Evolutionary conservation across 306 rosid genomes (phyloP).

Genomic region (Prunus kanzakura): DNA sequence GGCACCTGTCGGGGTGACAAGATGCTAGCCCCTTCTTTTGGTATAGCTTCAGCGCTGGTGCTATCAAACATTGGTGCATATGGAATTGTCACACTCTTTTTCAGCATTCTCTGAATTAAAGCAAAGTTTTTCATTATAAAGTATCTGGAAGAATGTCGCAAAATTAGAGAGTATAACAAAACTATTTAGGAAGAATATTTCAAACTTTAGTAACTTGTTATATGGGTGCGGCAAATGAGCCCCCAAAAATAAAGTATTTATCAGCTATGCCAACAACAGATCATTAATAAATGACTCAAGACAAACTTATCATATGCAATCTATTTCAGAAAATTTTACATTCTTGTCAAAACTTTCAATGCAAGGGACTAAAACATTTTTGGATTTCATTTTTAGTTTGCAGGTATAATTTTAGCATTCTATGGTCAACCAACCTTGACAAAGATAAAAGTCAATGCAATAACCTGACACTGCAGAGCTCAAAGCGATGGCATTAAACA

Average conservation of each 20-base stretch:
- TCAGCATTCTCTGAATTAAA: slow-evolving; percentile 50
- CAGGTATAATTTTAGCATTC: not conserved
- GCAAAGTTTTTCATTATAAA: not conserved
- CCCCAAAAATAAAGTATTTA: not conserved
- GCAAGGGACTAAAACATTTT: not conserved
- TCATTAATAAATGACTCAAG: not conserved
- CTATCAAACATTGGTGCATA: slow-evolving; percentile 71
- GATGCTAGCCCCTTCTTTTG: slow-evolving; percentile 51
- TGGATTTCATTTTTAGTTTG: not conserved
- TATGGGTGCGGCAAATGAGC: not conserved
- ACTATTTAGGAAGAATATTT: not conserved
- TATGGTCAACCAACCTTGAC: not conserved
- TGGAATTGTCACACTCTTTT: slow-evolving; percentile 61
- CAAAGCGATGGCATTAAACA: slow-evolving; percentile 10
- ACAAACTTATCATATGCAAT: too few species aligned
- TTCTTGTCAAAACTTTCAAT: not conserved
- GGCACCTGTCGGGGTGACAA: slow-evolving; percentile 57
- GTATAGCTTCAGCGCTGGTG: slow-evolving; percentile 35
- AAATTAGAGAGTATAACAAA: too few species aligned
- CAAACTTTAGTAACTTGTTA: not conserved
- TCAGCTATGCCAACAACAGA: not conserved
- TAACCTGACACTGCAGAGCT: not conserved
- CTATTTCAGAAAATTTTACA: too few species aligned
- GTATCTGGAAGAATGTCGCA: not conserved
- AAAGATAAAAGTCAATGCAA: not conserved